Conservation (phyloP, 2,329 filamentous ascomycete genomes). For the Drechslerella stenobrocha region DNA sequence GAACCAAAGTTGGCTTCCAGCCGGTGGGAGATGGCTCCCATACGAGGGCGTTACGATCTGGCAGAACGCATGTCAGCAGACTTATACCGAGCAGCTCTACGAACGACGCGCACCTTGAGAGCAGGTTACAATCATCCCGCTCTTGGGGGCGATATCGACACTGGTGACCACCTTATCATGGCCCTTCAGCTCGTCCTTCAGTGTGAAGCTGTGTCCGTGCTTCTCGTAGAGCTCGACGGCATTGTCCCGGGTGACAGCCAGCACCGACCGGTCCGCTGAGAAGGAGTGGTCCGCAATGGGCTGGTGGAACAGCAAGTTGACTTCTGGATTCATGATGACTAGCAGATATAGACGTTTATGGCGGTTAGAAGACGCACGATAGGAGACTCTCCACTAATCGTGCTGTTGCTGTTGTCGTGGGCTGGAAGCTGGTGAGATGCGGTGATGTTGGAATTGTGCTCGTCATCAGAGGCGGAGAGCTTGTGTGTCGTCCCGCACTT, state of each 20-base stretch:
- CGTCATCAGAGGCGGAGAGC: slow-evolving; percentile 16
- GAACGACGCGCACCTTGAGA: slow-evolving; percentile 71
- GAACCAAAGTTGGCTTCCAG: slow-evolving; percentile 95
- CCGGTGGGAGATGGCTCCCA: slow-evolving; percentile 92
- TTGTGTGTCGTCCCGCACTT: slow-evolving; percentile 40
- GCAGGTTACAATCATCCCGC: slow-evolving; percentile 93
- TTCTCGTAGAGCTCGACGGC: slow-evolving; percentile 83
- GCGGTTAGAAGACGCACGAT: slow-evolving; percentile 34
- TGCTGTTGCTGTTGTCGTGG: slow-evolving; percentile 36
- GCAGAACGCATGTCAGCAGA: slow-evolving; percentile 4
- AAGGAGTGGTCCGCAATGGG: slow-evolving; percentile 98
- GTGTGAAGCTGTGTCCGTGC: slow-evolving; percentile 72
- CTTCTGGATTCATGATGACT: slow-evolving; percentile 81
- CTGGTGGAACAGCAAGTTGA: slow-evolving; percentile 94
- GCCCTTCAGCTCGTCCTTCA: slow-evolving; percentile 90
- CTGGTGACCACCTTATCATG: slow-evolving; percentile 97
- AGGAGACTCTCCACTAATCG: slow-evolving; percentile 51
- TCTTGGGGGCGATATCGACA: slow-evolving; percentile 89
- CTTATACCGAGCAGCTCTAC: neutral
- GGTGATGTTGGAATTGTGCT: neutral
- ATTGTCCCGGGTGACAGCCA: slow-evolving; percentile 89
- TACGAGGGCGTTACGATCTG: slow-evolving; percentile 95
- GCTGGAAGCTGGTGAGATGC: slow-evolving; percentile 1
- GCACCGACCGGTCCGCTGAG: slow-evolving; percentile 82
- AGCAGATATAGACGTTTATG: neutral